These are phyloP conservation scores for Puccinia hordei DNA, from an alignment of 1,284 basidiomycete genomes.

Conservation along the genomic window DNA sequence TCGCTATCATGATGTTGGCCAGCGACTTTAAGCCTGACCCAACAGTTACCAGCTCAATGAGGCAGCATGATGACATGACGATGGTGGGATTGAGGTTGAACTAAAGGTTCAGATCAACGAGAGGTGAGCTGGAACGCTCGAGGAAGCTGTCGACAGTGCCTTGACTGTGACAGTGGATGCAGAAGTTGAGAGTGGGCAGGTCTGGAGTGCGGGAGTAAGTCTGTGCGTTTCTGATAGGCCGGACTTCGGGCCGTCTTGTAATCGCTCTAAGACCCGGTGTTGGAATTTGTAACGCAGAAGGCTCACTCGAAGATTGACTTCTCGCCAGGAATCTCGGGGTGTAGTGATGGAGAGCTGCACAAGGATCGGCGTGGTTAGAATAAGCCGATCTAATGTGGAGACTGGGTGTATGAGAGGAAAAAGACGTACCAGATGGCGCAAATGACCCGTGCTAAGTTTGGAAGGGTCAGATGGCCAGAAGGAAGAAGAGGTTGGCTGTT, in stretches of 20 bases:
- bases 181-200: slow-evolving; percentile 2
- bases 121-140: neutral
- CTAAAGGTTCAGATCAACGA: neutral
- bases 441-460: slow-evolving; percentile 13
- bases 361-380: neutral
- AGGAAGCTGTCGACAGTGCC: neutral
- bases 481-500: neutral
- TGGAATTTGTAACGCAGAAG: slow-evolving; percentile 10
- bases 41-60: neutral
- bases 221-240: neutral
- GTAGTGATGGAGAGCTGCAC: slow-evolving; percentile 8
- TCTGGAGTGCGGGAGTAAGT: neutral
- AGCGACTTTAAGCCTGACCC: too few relatives aligned
- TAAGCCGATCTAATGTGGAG: neutral
- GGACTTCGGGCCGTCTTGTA: neutral
- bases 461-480: slow-evolving; percentile 26
- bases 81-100: neutral
- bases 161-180: neutral
- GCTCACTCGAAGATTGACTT: neutral
- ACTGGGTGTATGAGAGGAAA: neutral
- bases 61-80: neutral
- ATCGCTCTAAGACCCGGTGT: neutral
- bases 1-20: too few relatives aligned
- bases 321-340: neutral
- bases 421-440: slow-evolving; percentile 20